A percentile compares a stretch with the other conserved stretches of the same genome.
Evolutionary conservation across 306 rosid species (phyloP).

Genomic region (Cercis canadensis): DNA sequence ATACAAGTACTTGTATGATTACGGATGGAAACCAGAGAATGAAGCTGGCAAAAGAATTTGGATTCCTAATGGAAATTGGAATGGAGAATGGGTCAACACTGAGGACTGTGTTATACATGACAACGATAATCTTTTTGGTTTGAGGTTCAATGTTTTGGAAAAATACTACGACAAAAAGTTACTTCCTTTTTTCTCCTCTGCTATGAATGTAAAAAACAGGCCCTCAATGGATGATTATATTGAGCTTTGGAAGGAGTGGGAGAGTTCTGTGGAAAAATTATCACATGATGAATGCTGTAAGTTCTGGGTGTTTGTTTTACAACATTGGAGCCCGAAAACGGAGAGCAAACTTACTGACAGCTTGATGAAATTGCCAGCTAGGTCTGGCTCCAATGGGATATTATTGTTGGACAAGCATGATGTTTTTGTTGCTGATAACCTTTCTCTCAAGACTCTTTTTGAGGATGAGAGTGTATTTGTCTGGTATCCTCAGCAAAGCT

Average conservation of each 20-base stretch:
- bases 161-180: slow-evolving; percentile 41
- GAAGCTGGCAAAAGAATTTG: slow-evolving; percentile 53
- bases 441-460: slow-evolving; percentile 65
- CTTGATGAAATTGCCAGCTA: slow-evolving; percentile 62
- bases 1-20: slow-evolving; percentile 50
- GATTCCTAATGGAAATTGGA: slow-evolving; percentile 50
- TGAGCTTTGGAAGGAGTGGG: slow-evolving; percentile 74
- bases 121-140: slow-evolving; percentile 57
- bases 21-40: slow-evolving; percentile 54
- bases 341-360: slow-evolving; percentile 43
- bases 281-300: slow-evolving; percentile 56
- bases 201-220: slow-evolving; percentile 43
- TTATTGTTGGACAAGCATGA: slow-evolving; percentile 49
- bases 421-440: slow-evolving; percentile 71
- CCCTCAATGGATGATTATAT: slow-evolving; percentile 65
- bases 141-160: slow-evolving; percentile 51
- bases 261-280: slow-evolving; percentile 43
- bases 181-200: slow-evolving; percentile 53
- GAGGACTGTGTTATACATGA: slow-evolving; percentile 61
- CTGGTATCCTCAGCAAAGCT: slow-evolving; percentile 65
- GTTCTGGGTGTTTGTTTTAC: slow-evolving; percentile 64
- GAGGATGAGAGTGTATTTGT: slow-evolving; percentile 58
- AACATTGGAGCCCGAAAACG: slow-evolving; percentile 35
- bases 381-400: background rate
- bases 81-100: slow-evolving; percentile 54